These are phyloP conservation scores for Cutaneotrichosporon daszewskae DNA, from an alignment of 1,284 basidiomycete species.

Conservation along the genomic window DNA sequence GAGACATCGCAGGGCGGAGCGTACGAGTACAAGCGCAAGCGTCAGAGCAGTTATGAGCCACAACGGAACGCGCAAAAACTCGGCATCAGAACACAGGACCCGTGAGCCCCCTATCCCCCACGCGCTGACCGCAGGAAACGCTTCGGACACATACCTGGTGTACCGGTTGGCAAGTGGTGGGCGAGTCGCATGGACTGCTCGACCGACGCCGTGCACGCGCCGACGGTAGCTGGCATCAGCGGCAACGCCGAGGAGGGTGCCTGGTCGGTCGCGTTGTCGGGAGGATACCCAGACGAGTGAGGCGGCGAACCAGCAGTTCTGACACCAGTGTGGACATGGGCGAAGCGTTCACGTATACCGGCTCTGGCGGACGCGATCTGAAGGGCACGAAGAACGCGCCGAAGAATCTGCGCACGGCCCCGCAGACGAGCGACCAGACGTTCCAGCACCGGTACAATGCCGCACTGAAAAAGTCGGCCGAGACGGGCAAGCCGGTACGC, in stretches of 20 bases:
- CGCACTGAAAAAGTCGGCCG: conserved; percentile 36
- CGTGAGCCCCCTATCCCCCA: conserved; percentile 17
- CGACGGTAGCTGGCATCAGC: conserved; percentile 37
- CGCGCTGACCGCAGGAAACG: conserved; percentile 15
- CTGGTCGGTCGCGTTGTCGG: conserved; percentile 46
- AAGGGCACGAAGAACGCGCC: conserved; percentile 45
- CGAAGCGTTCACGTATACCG: conserved; percentile 39
- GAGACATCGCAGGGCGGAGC: no score
- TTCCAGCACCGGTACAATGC: conserved; percentile 45
- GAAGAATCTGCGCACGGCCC: conserved; percentile 47
- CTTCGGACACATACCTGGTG: conserved; percentile 36
- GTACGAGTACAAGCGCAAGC: no score
- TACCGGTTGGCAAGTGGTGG: conserved; percentile 38
- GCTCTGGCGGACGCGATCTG: conserved; percentile 34
- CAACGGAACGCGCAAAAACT: conserved; percentile 26
- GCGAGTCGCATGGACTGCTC: conserved; percentile 37
- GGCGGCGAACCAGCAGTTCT: conserved; percentile 2
- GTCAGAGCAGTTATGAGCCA: no score
- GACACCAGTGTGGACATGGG: conserved; percentile 34
- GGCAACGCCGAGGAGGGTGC: conserved; percentile 37
- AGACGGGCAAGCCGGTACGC: conserved; percentile 45
- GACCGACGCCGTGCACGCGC: conserved; percentile 37
- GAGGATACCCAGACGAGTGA: conserved; percentile 45
- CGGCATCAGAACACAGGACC: conserved; percentile 29
- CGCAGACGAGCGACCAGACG: conserved; percentile 45